Percentiles rank a stretch among this genome's conserved stretches.
Evolutionary conservation across 225 moss, liverwort and hornwort species (phyloP).

Genomic region (Takakia lepidozioides): DNA sequence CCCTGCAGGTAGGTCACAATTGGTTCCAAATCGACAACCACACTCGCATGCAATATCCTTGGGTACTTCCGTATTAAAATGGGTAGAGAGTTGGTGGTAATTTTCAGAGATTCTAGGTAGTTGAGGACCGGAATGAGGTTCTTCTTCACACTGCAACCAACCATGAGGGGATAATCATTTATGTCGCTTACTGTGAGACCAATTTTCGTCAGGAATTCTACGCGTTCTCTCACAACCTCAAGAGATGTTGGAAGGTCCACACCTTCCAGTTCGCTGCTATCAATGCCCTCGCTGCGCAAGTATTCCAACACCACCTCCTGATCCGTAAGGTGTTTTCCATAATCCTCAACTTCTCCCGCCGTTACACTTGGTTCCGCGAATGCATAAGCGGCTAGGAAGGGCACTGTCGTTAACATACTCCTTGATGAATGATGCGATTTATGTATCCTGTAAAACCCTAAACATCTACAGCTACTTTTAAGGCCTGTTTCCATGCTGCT

Average conservation of each 20-base stretch:
- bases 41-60: slow-evolving; percentile 71
- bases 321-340: slow-evolving; percentile 54
- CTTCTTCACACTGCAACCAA: too few species aligned
- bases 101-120: slow-evolving; percentile 70
- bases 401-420: slow-evolving; percentile 7
- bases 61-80: slow-evolving; percentile 73
- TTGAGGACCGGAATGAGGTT: too few species aligned
- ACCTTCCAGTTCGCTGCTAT: slow-evolving; percentile 37
- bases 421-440: neutral
- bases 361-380: slow-evolving; percentile 46
- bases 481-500: too few species aligned
- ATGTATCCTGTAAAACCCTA: slow-evolving; percentile 21
- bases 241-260: slow-evolving; percentile 66
- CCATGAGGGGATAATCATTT: slow-evolving; percentile 70
- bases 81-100: slow-evolving; percentile 56
- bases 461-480: slow-evolving; percentile 6
- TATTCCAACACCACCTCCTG: slow-evolving; percentile 61
- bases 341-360: slow-evolving; percentile 39
- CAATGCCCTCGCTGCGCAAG: slow-evolving; percentile 42
- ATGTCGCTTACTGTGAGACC: slow-evolving; percentile 56
- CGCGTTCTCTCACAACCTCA: slow-evolving; percentile 52
- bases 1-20: slow-evolving; percentile 66
- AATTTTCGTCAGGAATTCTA: slow-evolving; percentile 64
- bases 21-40: slow-evolving; percentile 73
- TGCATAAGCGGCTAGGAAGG: slow-evolving; percentile 24